phyloP scores from a whole-genome alignment of 768 basidiomycete genomes.

The Boletus tylopilopsis region DNA sequence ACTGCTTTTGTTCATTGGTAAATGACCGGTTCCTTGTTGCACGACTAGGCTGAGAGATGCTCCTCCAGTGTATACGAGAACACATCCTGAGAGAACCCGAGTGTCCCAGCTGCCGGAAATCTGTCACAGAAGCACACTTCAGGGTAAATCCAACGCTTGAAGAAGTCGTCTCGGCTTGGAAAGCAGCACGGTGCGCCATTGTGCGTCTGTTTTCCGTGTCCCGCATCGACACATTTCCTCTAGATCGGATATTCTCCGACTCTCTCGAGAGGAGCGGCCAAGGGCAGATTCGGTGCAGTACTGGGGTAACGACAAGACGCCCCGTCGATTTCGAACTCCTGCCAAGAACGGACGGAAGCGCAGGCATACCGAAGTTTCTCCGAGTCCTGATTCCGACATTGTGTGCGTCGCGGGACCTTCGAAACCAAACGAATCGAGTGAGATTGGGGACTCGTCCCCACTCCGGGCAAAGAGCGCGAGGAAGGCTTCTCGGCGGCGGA shows the following conservation, averaged over 20 bases:
- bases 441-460: conserved; percentile 21
- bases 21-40: neutral
- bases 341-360: conserved; percentile 34
- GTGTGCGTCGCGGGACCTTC: conserved; percentile 31
- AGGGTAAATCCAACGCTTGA: conserved; percentile 69
- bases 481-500: conserved; percentile 12
- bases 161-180: conserved; percentile 69
- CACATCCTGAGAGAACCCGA: conserved; percentile 55
- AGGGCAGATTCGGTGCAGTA: conserved; percentile 6
- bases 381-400: conserved; percentile 26
- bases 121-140: conserved; percentile 56
- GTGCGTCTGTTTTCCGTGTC: neutral
- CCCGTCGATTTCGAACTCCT: conserved; percentile 15
- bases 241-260: conserved; percentile 43
- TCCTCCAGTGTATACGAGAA: conserved; percentile 63
- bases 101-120: conserved; percentile 70
- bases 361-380: conserved; percentile 22
- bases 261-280: conserved; percentile 35
- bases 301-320: conserved; percentile 10
- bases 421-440: conserved; percentile 20
- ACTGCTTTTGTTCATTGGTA: conserved; percentile 79
- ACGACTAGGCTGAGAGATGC: conserved; percentile 3
- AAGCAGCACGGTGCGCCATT: conserved; percentile 53
- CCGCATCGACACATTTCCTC: neutral
- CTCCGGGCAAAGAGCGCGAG: conserved; percentile 19